Percentiles rank a stretch among this genome's conserved stretches.
These are phyloP conservation scores for Claviceps sp. DNA, from an alignment of 2,329 filamentous ascomycete genomes.

Conservation along the genomic window DNA sequence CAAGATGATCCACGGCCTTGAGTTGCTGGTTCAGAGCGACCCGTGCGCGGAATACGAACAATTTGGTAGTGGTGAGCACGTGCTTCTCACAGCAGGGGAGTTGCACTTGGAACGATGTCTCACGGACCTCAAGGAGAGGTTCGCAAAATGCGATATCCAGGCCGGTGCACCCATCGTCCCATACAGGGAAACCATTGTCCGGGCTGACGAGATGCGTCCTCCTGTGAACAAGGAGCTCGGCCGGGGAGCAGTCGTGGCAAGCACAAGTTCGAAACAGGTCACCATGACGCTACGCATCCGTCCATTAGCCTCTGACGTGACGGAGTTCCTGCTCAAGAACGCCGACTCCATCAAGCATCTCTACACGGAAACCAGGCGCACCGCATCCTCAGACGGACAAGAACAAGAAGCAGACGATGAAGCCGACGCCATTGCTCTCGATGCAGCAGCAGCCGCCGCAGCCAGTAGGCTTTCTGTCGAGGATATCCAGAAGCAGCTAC, in stretches of 20 bases:
- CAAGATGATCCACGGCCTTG: slow-evolving; percentile 85
- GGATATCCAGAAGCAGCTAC: slow-evolving; percentile 66
- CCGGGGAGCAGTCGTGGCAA: slow-evolving; percentile 61
- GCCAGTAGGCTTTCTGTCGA: slow-evolving; percentile 51
- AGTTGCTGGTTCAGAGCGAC: slow-evolving; percentile 82
- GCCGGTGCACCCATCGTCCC: slow-evolving; percentile 90
- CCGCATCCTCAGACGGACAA: slow-evolving; percentile 17
- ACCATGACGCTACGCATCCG: slow-evolving; percentile 63
- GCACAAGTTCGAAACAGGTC: slow-evolving; percentile 77
- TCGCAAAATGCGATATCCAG: slow-evolving; percentile 88
- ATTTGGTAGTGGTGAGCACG: slow-evolving; percentile 84
- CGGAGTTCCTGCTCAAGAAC: slow-evolving; percentile 76
- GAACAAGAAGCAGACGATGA: slow-evolving; percentile 10
- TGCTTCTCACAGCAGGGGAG: slow-evolving; percentile 86
- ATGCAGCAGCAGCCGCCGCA: slow-evolving; percentile 43
- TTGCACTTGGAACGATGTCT: slow-evolving; percentile 87
- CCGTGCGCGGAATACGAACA: slow-evolving; percentile 94
- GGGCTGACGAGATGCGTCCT: slow-evolving; percentile 80
- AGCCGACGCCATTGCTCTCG: slow-evolving; percentile 33
- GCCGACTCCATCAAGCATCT: slow-evolving; percentile 63
- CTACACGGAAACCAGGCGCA: slow-evolving; percentile 52
- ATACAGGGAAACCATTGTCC: slow-evolving; percentile 83
- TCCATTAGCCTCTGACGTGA: slow-evolving; percentile 65
- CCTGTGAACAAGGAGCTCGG: slow-evolving; percentile 76
- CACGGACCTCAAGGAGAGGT: slow-evolving; percentile 84